A percentile compares a stretch with the other conserved stretches of the same genome.
Evolutionary conservation across 1,139 yeast species (phyloP).

Genomic region (Insectozyma bohioensis): DNA sequence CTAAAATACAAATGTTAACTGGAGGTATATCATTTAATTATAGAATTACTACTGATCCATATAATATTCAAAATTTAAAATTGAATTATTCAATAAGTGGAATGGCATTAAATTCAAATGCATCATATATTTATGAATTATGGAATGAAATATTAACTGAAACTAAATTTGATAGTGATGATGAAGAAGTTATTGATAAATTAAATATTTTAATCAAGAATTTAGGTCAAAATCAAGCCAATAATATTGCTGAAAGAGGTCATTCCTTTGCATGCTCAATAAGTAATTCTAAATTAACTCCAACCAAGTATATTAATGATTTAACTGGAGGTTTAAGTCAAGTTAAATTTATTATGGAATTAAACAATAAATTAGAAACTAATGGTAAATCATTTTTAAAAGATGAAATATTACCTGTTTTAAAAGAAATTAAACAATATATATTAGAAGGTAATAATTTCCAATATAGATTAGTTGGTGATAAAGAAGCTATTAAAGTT

Average conservation of each 20-base stretch:
- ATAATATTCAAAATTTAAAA: slow-evolving; percentile 39
- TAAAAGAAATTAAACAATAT: slow-evolving; percentile 52
- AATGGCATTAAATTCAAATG: slow-evolving; percentile 68
- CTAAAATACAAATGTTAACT: slow-evolving; percentile 75
- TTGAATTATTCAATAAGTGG: slow-evolving; percentile 61
- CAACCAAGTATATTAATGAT: slow-evolving; percentile 62
- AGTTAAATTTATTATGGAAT: slow-evolving; percentile 62
- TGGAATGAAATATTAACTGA: slow-evolving; percentile 68
- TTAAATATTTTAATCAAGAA: slow-evolving; percentile 71
- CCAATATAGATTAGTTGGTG: slow-evolving; percentile 62
- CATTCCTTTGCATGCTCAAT: slow-evolving; percentile 77
- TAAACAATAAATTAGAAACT: slow-evolving; percentile 51
- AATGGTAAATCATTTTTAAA: slow-evolving; percentile 53
- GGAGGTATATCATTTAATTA: slow-evolving; percentile 77
- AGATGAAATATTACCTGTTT: slow-evolving; percentile 60
- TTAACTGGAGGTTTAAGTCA: slow-evolving; percentile 72
- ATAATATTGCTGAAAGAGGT: slow-evolving; percentile 82
- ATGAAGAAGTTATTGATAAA: slow-evolving; percentile 61
- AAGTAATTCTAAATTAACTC: slow-evolving; percentile 65
- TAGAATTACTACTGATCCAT: slow-evolving; percentile 57
- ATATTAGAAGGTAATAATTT: slow-evolving; percentile 38
- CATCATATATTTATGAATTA: slow-evolving; percentile 57
- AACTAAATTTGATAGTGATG: slow-evolving; percentile 56
- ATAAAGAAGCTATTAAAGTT: slow-evolving; percentile 35
- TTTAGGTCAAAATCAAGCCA: slow-evolving; percentile 74